Evolutionary conservation across 1,284 basidiomycete genomes (phyloP), one percentile per base, ranked within the genome.

Genomic region (Volvariella surrecta): DNA sequence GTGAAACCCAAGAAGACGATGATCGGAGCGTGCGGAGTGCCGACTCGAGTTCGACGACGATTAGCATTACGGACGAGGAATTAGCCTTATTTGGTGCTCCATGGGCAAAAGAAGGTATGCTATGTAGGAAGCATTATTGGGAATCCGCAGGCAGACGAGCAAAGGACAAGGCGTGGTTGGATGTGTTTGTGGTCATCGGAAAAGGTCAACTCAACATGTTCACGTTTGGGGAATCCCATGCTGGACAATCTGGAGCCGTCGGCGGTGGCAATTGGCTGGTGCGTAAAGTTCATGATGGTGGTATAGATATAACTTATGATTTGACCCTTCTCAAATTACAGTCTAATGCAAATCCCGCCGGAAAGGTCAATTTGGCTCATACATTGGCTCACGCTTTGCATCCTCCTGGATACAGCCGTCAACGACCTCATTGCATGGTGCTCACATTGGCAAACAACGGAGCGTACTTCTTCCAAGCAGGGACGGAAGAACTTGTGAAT

Each of bases 201-300:
- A 89, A 86, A 54, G 95, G 95, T 40, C 85, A 92, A 60, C 66
- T 99, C 32, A 89, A 82, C 61, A 95, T 97, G 92, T 98, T 98
- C 58, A 82, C 78, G 4, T 95, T 94, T 63, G 91, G 89, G 28
- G 81, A 84, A 28, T 64, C 74, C 47, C 76, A 71, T 2, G 63
- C 68, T 10, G 75, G 74, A 15, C 6, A 6, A 16, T 20, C 21
- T 45, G 70, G 68, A n/a, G 74, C 79, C 0, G 82, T 95, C 43
- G 93, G 95, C 11, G 95, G 95, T 37, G 94, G 94, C 3, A 98
- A 99, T 57, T 99, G 95, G 95, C 78, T 96, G 51, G 91, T 93
- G n/a, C n/a, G n/a, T n/a, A n/a, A 55, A 60, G 49, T 58, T 46
- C 39, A 37, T 35, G 39, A n/a, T 20, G 2, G 10, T 41, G 21